Percentiles rank a stretch among this genome's conserved stretches.
These are phyloP conservation scores for Hyaloscypha bicolor DNA, from an alignment of 495 filamentous ascomycete species.

Conservation along the genomic window DNA sequence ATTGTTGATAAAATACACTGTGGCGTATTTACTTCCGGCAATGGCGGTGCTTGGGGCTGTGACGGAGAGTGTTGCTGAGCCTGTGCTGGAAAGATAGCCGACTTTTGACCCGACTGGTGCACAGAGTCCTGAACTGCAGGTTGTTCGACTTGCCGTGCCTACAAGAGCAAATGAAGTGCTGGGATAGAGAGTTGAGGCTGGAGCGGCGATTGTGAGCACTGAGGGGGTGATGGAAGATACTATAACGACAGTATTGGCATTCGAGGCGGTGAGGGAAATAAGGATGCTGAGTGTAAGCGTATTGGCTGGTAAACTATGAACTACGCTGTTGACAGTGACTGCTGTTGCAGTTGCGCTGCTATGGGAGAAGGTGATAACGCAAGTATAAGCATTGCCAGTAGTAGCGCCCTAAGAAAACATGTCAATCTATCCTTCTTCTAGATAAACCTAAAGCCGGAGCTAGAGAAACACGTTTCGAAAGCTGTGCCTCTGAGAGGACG, in stretches of 20 bases:
- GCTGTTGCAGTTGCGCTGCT: conserved; percentile 13
- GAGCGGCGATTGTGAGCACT: conserved; percentile 36
- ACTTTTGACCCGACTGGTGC: conserved; percentile 46
- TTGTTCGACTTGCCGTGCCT: conserved; percentile 32
- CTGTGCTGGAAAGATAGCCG: conserved; percentile 32
- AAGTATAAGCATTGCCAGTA: conserved; percentile 37
- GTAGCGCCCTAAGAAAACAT: no score
- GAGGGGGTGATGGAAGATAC: conserved; percentile 16
- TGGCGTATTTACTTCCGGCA: conserved; percentile 37
- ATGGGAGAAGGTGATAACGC: conserved; percentile 34
- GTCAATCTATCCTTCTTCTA: no score
- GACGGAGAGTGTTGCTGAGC: conserved; percentile 35
- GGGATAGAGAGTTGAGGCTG: conserved; percentile 40
- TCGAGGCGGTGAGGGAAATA: conserved; percentile 36
- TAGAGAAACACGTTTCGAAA: no score
- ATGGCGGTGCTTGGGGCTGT: conserved; percentile 23
- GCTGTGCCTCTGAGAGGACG: no score
- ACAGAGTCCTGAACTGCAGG: conserved; percentile 40
- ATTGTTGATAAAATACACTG: conserved; percentile 50
- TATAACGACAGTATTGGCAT: conserved; percentile 39
- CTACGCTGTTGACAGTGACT: conserved; percentile 11
- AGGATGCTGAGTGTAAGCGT: conserved; percentile 22
- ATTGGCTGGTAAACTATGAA: conserved; percentile 23
- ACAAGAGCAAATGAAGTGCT: conserved; percentile 37
- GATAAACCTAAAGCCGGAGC: no score